Evolutionary conservation across 768 basidiomycete species (phyloP).

Genomic region (Arthromyces matolae): DNA sequence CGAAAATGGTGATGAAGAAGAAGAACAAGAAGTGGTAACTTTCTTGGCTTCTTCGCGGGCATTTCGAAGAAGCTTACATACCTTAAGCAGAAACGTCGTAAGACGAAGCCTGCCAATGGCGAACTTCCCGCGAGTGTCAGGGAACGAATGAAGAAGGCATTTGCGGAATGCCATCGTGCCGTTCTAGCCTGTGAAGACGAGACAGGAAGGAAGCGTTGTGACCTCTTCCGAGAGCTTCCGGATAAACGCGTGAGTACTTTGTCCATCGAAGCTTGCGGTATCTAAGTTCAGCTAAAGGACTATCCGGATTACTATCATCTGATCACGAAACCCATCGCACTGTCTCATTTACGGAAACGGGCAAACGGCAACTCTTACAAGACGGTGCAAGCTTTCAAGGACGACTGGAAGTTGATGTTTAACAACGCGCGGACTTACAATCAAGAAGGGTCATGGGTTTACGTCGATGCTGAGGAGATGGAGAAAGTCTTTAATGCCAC

Average conservation of each 20-base stretch:
- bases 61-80: neutral
- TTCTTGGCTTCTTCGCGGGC: neutral
- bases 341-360: constrained; percentile 83
- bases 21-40: constrained; percentile 4
- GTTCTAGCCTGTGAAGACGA: constrained; percentile 70
- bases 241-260: constrained; percentile 56
- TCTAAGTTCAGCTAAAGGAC: constrained; percentile 43
- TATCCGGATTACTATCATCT: constrained; percentile 93
- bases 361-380: constrained; percentile 66
- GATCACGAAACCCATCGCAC: constrained; percentile 83
- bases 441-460: constrained; percentile 93
- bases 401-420: constrained; percentile 90
- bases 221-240: constrained; percentile 86
- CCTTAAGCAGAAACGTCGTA: constrained; percentile 73
- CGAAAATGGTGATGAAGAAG: constrained; percentile 75
- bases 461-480: constrained; percentile 91
- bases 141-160: constrained; percentile 82
- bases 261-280: neutral
- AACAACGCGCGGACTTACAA: constrained; percentile 92
- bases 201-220: constrained; percentile 75
- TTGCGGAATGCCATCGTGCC: constrained; percentile 71
- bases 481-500: constrained; percentile 80
- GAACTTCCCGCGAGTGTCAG: constrained; percentile 58
- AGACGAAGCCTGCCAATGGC: constrained; percentile 49
- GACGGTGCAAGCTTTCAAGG: constrained; percentile 62